Base-by-base conservation (phyloP, 805 yeast species). In the Pichia exigua region DNA sequence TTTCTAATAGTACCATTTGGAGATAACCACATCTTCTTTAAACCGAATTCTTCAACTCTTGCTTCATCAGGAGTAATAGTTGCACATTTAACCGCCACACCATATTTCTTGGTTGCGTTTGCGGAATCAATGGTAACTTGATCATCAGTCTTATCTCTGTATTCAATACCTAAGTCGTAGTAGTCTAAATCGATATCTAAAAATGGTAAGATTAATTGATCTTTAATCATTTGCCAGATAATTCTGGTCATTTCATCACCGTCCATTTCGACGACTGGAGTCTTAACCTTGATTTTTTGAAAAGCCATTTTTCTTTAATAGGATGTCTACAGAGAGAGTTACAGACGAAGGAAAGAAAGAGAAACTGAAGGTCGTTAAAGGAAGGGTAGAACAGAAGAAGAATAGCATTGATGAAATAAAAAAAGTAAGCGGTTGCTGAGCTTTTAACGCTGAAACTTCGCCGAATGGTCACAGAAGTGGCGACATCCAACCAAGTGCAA, bases 21-120 rank as follows among this genome's bases (percentile, higher is more conserved):
- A 17, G 96, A 88, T 54, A 85, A 77, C 97, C 97, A 92, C 98
- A 92, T 92, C 70, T 90, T 86, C 74, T 92, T 90, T 69, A 92
- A 78, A 51, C 78, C 73, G 71, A 89, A 92, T 71, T 92, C 98
- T 69, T 87, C 75, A 49, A 92, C 97, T 64, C 98, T 82, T 46
- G 88, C 94, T 74, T 92, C 98, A 66, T 88, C 96, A 9, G 98
- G 97, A n/a, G 98, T 92, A 68, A 92, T 92, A 48, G 98, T 92
- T 52, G 98, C 98, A 74, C 98, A 92, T 74, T 92, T 92, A 61
- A 92, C 88, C 30, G 96, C 98, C 52, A 92, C 98, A 50, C 88
- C 87, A 69, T 88, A 85, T 70, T 90, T 79, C 68, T 82, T 73
- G 60, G 89, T 91, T 49, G 98, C 98, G 47, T 83, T 73, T 24